A percentile compares a stretch with the other conserved stretches of the same genome.
Conservation (phyloP, 257 asterid genomes). For the Petrea volubilis region DNA sequence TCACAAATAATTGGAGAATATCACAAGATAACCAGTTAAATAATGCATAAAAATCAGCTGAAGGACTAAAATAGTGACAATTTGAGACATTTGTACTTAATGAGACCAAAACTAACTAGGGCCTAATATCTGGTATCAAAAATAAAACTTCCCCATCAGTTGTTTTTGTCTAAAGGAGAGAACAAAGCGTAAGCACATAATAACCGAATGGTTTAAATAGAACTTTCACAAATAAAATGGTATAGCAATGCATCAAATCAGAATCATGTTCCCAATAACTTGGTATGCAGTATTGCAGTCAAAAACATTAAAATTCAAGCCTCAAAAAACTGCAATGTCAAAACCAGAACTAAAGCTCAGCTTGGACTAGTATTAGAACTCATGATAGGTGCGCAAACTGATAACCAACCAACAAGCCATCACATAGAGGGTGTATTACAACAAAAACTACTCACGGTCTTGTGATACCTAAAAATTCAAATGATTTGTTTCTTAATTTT, state of each 20-base stretch:
- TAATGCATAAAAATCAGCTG: too few relatives aligned
- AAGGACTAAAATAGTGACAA: too few relatives aligned
- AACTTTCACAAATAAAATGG: not conserved
- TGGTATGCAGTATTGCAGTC: not conserved
- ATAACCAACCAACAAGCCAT: not conserved
- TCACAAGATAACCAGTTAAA: too few relatives aligned
- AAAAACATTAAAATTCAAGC: not conserved
- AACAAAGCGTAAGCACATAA: not conserved
- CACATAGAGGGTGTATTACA: not conserved
- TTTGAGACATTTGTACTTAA: too few relatives aligned
- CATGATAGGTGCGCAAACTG: not conserved
- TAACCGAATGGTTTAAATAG: not conserved
- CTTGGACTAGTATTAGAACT: not conserved
- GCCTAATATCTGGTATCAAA: too few relatives aligned
- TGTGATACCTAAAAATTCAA: not conserved
- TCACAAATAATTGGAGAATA: too few relatives aligned
- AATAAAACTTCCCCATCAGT: too few relatives aligned
- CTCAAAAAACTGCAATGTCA: slow-evolving; percentile 1
- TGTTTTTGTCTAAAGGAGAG: not conserved
- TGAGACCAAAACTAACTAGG: too few relatives aligned
- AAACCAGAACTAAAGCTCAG: not conserved
- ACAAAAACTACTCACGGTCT: not conserved
- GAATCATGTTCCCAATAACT: not conserved
- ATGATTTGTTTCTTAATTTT: not conserved
- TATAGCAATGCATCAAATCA: not conserved